Evolutionary conservation across 1,284 basidiomycete species (phyloP).

Genomic region (Pholiota adiposa): DNA sequence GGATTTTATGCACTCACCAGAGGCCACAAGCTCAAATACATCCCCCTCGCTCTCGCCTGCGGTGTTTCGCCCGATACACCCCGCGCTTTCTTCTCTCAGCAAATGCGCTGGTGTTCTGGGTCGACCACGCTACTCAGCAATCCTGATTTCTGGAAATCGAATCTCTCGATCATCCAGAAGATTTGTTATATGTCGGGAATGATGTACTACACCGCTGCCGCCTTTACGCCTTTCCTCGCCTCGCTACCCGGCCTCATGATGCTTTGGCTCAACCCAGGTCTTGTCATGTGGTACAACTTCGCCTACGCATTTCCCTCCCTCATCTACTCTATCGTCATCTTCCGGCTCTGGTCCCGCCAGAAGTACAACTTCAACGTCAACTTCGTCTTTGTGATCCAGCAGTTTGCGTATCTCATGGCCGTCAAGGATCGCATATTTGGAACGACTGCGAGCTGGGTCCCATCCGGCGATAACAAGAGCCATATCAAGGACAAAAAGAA

Average conservation of each 20-base stretch:
- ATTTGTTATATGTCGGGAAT: slow-evolving; percentile 29
- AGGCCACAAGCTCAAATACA: slow-evolving; percentile 29
- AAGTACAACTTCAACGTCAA: slow-evolving; percentile 30
- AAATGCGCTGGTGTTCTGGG: slow-evolving; percentile 32
- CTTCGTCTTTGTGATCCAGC: slow-evolving; percentile 30
- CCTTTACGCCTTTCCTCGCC: slow-evolving; percentile 26
- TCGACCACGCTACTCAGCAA: slow-evolving; percentile 28
- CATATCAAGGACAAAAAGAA: slow-evolving; percentile 24
- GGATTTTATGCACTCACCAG: slow-evolving; percentile 30
- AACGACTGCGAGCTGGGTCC: slow-evolving; percentile 29
- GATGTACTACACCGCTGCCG: slow-evolving; percentile 29
- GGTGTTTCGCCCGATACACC: slow-evolving; percentile 29
- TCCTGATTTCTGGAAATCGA: slow-evolving; percentile 28
- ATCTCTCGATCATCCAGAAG: slow-evolving; percentile 27
- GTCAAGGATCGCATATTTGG: slow-evolving; percentile 29
- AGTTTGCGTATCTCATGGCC: slow-evolving; percentile 30
- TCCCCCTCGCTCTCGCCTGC: slow-evolving; percentile 29
- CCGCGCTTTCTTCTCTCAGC: slow-evolving; percentile 30
- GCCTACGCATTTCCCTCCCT: slow-evolving; percentile 27
- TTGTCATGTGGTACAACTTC: slow-evolving; percentile 29
- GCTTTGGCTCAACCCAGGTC: slow-evolving; percentile 21
- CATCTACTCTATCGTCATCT: slow-evolving; percentile 28
- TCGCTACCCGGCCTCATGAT: slow-evolving; percentile 25
- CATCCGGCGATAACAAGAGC: slow-evolving; percentile 27
- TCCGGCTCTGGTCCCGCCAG: slow-evolving; percentile 27